Base-by-base conservation (phyloP, 306 rosid genomes). In the Chamaecrista fasciculata region DNA sequence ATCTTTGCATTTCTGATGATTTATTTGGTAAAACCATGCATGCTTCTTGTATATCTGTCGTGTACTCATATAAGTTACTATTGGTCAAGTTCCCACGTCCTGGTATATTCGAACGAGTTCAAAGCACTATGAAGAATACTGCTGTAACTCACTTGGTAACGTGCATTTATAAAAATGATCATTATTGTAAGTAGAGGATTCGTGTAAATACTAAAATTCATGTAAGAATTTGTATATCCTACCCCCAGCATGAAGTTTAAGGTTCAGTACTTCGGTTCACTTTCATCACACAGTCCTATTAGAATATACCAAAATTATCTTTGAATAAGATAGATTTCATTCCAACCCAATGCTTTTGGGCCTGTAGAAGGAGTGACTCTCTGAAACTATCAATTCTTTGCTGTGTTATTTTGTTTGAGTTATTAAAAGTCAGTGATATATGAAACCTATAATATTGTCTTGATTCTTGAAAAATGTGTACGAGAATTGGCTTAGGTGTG, bases 1-100 rank as follows among this genome's bases (percentile, higher is more conserved):
- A 59, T 43, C 34, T 67, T 21, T 66, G 47, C 49, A 24, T 71
- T 70, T 26, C 8, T 26, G 24, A 15, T 40, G 48, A 51, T 62
- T 37, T 61, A 6, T 62, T 71, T 40, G 14, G 37, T 59, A 64
- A 24, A 51, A 46, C 29, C 43, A 15, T 58, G 52, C 56, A 56
- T 24, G n/a, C 71, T 52, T 67, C 44, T 53, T 67, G 25, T 51
- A 8, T 28, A 44, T n/a, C n/a, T n/a, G n/a, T n/a, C n/a, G n/a
- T 71, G 14, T 52, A n/a, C 42, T 5, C 50, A 34, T 55, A 23
- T 55, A 57, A 50, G 67, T 56, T 67, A 7, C 62, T 69, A 0
- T 55, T n/a, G 11, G 55, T 16, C 29, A 47, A 44, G 15, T 21
- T 59, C 14, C 21, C 11, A 19, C 44, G 31, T 56, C 51, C 21